phyloP scores from a whole-genome alignment of 1,284 basidiomycete genomes.

The Cutaneotrichosporon arboriforme region DNA sequence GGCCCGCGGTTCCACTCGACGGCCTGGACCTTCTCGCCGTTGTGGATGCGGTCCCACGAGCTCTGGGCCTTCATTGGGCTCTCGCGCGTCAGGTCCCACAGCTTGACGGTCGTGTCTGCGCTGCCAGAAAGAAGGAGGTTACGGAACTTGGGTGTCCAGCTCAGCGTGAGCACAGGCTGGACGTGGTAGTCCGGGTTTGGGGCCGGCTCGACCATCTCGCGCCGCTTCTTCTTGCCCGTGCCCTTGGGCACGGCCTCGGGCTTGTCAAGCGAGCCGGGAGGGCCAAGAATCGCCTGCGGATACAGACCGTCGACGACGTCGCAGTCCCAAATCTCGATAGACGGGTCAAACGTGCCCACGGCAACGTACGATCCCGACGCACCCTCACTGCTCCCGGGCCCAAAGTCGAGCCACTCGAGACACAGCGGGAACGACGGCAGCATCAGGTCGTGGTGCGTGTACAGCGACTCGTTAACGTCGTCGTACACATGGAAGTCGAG shows the following conservation, averaged over 20 bases:
- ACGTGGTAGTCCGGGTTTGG: slow-evolving; percentile 74
- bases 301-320: slow-evolving; percentile 93
- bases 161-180: slow-evolving; percentile 83
- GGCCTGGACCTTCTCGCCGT: slow-evolving; percentile 88
- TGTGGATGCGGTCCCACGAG: slow-evolving; percentile 75
- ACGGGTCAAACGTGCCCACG: slow-evolving; percentile 93
- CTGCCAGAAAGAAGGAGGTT: slow-evolving; percentile 88
- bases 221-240: slow-evolving; percentile 91
- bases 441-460: slow-evolving; percentile 97
- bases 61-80: slow-evolving; percentile 61
- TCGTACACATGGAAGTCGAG: slow-evolving; percentile 94
- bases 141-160: slow-evolving; percentile 85
- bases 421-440: slow-evolving; percentile 96
- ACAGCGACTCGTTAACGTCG: slow-evolving; percentile 84
- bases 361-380: slow-evolving; percentile 80
- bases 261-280: slow-evolving; percentile 60
- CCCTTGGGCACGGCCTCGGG: slow-evolving; percentile 71
- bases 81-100: slow-evolving; percentile 88
- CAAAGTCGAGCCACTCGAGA: slow-evolving; percentile 97
- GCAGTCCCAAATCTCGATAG: slow-evolving; percentile 98
- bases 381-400: slow-evolving; percentile 44
- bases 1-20: slow-evolving; percentile 91
- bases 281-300: slow-evolving; percentile 84
- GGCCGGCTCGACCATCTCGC: slow-evolving; percentile 69
- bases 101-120: slow-evolving; percentile 91